These are phyloP conservation scores for Medicago arabica DNA, from an alignment of 306 rosid genomes.

Conservation along the genomic window DNA sequence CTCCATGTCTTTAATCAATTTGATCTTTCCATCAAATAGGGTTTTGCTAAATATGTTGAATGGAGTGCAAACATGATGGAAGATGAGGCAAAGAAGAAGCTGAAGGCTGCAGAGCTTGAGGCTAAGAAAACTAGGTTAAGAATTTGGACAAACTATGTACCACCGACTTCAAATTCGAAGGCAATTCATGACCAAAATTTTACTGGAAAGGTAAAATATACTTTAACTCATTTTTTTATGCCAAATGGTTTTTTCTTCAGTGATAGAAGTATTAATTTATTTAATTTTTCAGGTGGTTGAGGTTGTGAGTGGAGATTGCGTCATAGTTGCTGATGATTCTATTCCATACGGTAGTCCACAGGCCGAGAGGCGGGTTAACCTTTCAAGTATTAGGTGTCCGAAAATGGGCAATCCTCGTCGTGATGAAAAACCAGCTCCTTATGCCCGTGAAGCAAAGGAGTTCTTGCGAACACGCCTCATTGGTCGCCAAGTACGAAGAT, in stretches of 20 bases:
- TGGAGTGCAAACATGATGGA: slow-evolving; percentile 99
- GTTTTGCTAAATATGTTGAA: slow-evolving; percentile 87
- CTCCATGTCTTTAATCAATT: slow-evolving; percentile 2
- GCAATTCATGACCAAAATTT: slow-evolving; percentile 97
- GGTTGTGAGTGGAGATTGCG: slow-evolving; percentile 98
- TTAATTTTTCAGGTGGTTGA: slow-evolving; percentile 78
- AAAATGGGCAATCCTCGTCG: slow-evolving; percentile 97
- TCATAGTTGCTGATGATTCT: slow-evolving; percentile 94
- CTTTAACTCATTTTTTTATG: slow-evolving; percentile 10
- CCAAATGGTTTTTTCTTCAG: slow-evolving; percentile 8
- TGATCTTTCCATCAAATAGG: slow-evolving; percentile 52
- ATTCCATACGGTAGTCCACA: slow-evolving; percentile 85
- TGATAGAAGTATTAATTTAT: slow-evolving; percentile 25
- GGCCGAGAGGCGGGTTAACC: slow-evolving; percentile 96
- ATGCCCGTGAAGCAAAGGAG: slow-evolving; percentile 99
- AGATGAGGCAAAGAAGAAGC: slow-evolving; percentile 85
- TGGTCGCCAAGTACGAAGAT: slow-evolving; percentile 79
- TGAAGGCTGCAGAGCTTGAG: slow-evolving; percentile 86
- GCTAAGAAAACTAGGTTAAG: slow-evolving; percentile 82
- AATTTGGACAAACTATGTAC: slow-evolving; percentile 90
- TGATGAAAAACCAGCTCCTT: slow-evolving; percentile 96
- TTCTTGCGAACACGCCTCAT: slow-evolving; percentile 89
- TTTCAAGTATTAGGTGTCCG: slow-evolving; percentile 98
- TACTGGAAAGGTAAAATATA: slow-evolving; percentile 80
- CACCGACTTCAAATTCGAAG: slow-evolving; percentile 91